These are phyloP conservation scores for Pinus albicaulis DNA, from an alignment of 75 land plant species.

Conservation along the genomic window DNA sequence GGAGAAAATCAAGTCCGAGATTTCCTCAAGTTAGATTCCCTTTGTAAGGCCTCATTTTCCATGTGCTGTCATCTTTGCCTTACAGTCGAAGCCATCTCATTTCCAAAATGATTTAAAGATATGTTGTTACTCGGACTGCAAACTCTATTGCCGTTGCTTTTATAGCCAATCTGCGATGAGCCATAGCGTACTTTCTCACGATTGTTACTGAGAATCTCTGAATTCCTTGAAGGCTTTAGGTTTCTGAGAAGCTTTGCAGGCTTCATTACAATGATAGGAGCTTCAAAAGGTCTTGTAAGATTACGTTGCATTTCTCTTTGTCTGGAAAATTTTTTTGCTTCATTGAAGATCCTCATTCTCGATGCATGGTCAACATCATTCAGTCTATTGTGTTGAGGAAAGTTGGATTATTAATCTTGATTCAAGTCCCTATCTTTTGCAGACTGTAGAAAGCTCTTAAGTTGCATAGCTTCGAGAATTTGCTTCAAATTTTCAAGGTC, in stretches of 20 bases:
- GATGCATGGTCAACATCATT: neutral
- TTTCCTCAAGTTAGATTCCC: neutral
- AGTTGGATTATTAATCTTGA: constrained; percentile 11
- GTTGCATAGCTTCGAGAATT: constrained; percentile 65
- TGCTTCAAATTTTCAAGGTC: constrained; percentile 54
- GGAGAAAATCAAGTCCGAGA: neutral
- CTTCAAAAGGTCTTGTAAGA: constrained; percentile 9
- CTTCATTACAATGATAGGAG: constrained; percentile 57
- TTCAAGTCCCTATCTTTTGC: neutral
- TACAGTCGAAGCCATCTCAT: constrained; percentile 9
- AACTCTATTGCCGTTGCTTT: constrained; percentile 14
- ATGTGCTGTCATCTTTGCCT: constrained; percentile 8
- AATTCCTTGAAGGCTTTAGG: neutral
- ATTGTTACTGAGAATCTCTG: neutral
- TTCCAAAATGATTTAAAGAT: neutral
- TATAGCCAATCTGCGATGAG: constrained; percentile 12
- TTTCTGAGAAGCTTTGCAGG: constrained; percentile 23
- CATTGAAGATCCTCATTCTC: constrained; percentile 5
- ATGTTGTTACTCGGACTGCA: constrained; percentile 8
- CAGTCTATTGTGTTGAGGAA: constrained; percentile 20
- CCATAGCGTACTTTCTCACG: constrained; percentile 11
- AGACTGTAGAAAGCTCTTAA: constrained; percentile 40
- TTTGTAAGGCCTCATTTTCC: constrained; percentile 4
- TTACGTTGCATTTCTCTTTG: neutral
- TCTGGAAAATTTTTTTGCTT: neutral